Evolutionary conservation across 2,329 filamentous ascomycete genomes (phyloP).

Genomic region (Fusarium poae): DNA sequence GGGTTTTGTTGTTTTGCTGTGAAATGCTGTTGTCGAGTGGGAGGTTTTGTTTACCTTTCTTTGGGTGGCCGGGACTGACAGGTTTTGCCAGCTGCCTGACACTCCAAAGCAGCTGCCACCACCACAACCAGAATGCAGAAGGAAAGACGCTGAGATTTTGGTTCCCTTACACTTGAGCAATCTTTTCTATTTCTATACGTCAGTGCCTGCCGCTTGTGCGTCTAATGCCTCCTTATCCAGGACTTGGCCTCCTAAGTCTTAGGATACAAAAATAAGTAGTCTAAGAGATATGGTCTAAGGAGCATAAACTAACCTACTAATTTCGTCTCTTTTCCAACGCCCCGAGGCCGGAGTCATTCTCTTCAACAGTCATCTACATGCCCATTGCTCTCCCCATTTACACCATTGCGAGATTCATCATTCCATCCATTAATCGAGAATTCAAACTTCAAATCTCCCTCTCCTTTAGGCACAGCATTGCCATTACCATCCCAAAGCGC

Average conservation of each 20-base stretch:
- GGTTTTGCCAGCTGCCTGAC: slow-evolving; percentile 27
- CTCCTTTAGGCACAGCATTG: slow-evolving; percentile 64
- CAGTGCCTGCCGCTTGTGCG: neutral
- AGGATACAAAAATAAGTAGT: too few species aligned
- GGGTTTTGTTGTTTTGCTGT: slow-evolving; percentile 3
- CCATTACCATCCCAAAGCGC: slow-evolving; percentile 71
- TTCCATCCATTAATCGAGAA: slow-evolving; percentile 70
- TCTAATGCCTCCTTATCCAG: neutral
- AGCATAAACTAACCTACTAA: too few species aligned
- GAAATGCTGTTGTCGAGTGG: slow-evolving; percentile 9
- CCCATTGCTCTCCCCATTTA: slow-evolving; percentile 18
- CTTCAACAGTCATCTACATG: too few species aligned
- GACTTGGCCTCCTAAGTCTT: too few species aligned
- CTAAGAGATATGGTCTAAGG: too few species aligned
- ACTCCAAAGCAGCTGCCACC: slow-evolving; percentile 5
- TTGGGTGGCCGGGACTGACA: too few species aligned
- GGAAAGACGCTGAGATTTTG: slow-evolving; percentile 1
- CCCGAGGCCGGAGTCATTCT: too few species aligned
- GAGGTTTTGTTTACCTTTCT: too few species aligned
- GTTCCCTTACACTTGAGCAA: neutral
- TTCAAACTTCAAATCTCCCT: slow-evolving; percentile 67
- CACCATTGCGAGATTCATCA: slow-evolving; percentile 31
- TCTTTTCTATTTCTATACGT: slow-evolving; percentile 10
- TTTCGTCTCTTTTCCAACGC: too few species aligned
- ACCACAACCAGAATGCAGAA: slow-evolving; percentile 2